These are phyloP conservation scores for Talaromyces sp. DNA, from an alignment of 2,329 filamentous ascomycete genomes.

Conservation along the genomic window DNA sequence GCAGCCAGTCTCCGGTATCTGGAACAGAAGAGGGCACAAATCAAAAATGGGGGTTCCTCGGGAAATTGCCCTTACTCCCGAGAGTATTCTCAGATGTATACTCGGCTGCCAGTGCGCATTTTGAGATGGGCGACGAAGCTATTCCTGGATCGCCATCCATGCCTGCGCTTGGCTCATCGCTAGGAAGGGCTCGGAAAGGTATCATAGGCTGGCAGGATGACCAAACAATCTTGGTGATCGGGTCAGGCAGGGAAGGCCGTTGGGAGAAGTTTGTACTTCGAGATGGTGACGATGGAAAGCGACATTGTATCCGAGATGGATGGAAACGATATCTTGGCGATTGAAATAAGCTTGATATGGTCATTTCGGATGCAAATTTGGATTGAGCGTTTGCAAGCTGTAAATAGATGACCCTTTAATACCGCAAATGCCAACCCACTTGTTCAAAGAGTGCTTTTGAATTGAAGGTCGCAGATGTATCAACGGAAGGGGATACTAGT, in stretches of 20 bases:
- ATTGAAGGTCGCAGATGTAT: neutral
- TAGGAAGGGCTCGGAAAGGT: slow-evolving; percentile 72
- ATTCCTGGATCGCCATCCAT: slow-evolving; percentile 44
- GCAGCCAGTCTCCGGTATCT: slow-evolving; percentile 39
- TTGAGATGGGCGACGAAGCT: slow-evolving; percentile 79
- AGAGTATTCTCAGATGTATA: slow-evolving; percentile 87
- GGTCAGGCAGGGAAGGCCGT: slow-evolving; percentile 75
- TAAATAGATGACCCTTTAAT: neutral
- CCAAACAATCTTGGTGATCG: slow-evolving; percentile 71
- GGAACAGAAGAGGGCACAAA: slow-evolving; percentile 53
- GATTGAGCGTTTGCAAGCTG: neutral
- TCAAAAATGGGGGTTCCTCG: slow-evolving; percentile 83
- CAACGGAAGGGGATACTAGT: slow-evolving; percentile 2
- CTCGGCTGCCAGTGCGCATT: slow-evolving; percentile 77
- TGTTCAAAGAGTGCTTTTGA: neutral
- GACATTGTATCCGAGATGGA: slow-evolving; percentile 69
- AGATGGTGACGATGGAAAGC: slow-evolving; percentile 68
- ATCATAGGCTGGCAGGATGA: slow-evolving; percentile 83
- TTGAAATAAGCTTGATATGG: slow-evolving; percentile 16
- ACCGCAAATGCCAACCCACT: neutral
- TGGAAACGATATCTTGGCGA: slow-evolving; percentile 76
- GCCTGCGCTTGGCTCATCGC: slow-evolving; percentile 56
- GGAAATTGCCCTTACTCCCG: slow-evolving; percentile 81
- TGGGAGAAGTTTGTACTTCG: slow-evolving; percentile 85
- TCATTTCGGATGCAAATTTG: neutral